Conservation (phyloP, 208 protist genomes). For the Strigomonas galati region DNA sequence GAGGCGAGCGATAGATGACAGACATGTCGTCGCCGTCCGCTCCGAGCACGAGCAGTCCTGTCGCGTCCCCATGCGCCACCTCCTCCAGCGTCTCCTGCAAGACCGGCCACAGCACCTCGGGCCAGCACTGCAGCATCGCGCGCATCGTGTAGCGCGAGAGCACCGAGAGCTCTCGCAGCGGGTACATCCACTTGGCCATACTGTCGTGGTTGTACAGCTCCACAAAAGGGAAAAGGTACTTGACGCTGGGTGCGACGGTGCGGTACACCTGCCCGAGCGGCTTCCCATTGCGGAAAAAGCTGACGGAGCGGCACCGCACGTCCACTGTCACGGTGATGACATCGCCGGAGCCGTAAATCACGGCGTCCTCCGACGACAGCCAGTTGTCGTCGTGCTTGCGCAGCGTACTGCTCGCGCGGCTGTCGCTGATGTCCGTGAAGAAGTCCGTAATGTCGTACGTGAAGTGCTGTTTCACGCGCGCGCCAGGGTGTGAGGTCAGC, state of each 20-base stretch:
- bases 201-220: constrained; percentile 78
- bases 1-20: constrained; percentile 49
- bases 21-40: constrained; percentile 73
- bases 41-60: constrained; percentile 59
- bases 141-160: constrained; percentile 67
- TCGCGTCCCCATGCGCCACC: constrained; percentile 14
- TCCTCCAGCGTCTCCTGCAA: constrained; percentile 25
- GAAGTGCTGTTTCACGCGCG: constrained; percentile 33
- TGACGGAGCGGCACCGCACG: constrained; percentile 47
- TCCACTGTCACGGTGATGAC: constrained; percentile 78
- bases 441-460: constrained; percentile 70
- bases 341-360: constrained; percentile 84
- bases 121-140: constrained; percentile 60
- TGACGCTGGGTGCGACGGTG: constrained; percentile 43
- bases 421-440: constrained; percentile 34
- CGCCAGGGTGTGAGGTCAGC: constrained; percentile 44
- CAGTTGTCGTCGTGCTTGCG: constrained; percentile 53
- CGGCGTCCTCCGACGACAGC: constrained; percentile 51
- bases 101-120: constrained; percentile 29
- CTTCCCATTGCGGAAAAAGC: constrained; percentile 75
- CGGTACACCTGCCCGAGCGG: constrained; percentile 62
- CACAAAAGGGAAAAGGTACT: constrained; percentile 76
- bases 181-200: constrained; percentile 70
- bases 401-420: constrained; percentile 32
- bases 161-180: constrained; percentile 48